Base-by-base conservation (phyloP, 306 rosid genomes). In the Adenanthera pavonina region DNA sequence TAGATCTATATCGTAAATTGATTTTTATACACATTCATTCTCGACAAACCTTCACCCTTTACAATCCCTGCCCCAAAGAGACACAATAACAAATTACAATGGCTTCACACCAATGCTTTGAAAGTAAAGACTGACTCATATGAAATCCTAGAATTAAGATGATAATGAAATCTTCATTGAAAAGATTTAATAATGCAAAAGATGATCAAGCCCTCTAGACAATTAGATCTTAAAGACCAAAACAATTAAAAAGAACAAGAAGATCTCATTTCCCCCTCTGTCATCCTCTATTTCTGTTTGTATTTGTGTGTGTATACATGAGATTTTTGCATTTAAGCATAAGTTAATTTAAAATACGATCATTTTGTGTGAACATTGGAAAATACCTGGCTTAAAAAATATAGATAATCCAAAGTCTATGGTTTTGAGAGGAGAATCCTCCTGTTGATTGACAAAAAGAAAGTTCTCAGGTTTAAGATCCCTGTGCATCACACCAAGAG, bases 381-480 rank as follows among this genome's bases (percentile, higher is more conserved):
- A 77, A 74, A 20, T 90, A 96, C 99, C 99, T 92, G 99, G 99
- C 86, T 93, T 96, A 82, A 96, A 94, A 89, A 96, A 96, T 59
- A 94, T 75, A 0, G 99, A 96, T 75, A 93, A 85, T 74, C 99
- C 99, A 76, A 96, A 96, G 86, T 96, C 99, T 71, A 96, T 96
- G 70, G 98, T 96, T 88, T 91, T 96, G 85, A 96, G 97, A 81
- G 91, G 97, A 13, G 99, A 88, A 67, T 96, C 99, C 91, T 96
- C 99, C 19, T 90, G 86, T 86, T 90, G 89, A 80, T 87, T 87
- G 75, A 96, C 88, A 12, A 93, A 96, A 38, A 96, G 99, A 89
- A 96, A 96, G 83, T 96, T 96, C 83, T 96, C 99, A 0, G 99
- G 99, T 80, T 96, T 96, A 85, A 96, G 98, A 78, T 96, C 99